Conservation (phyloP, 106 monocot species). For the Alisma plantagoaquatica region DNA sequence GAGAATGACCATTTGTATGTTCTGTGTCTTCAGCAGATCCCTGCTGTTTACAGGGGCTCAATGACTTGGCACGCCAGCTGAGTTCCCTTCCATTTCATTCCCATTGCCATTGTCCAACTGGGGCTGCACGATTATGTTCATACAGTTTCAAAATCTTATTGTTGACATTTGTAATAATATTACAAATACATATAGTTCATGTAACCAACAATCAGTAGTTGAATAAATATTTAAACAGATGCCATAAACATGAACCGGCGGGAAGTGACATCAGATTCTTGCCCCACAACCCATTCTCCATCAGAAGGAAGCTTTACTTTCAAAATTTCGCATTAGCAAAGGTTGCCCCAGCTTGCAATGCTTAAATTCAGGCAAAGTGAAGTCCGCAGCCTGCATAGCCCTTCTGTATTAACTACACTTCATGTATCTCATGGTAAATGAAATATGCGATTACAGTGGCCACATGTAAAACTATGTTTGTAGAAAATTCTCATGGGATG, state of each 20-base stretch:
- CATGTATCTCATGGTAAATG: too few relatives aligned
- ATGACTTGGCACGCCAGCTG: constrained; percentile 37
- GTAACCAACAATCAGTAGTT: neutral
- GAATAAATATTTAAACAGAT: neutral
- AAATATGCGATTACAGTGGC: too few relatives aligned
- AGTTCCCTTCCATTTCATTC: constrained; percentile 62
- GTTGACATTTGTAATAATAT: constrained; percentile 63
- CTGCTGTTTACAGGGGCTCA: constrained; percentile 20
- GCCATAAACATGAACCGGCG: constrained; percentile 20
- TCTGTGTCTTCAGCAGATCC: constrained; percentile 23
- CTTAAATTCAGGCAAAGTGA: constrained; percentile 94
- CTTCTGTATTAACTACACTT: constrained; percentile 29
- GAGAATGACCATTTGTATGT: constrained; percentile 22
- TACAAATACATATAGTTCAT: neutral
- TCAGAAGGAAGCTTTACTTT: constrained; percentile 96
- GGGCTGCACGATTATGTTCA: constrained; percentile 69
- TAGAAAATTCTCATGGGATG: too few relatives aligned
- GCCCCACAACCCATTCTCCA: constrained; percentile 94
- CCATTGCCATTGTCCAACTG: constrained; percentile 40
- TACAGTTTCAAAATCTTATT: constrained; percentile 97
- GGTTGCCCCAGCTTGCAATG: constrained; percentile 94
- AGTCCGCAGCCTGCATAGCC: constrained; percentile 71
- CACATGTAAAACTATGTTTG: too few relatives aligned
- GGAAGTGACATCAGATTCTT: constrained; percentile 97
- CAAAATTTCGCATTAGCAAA: constrained; percentile 93